Base-by-base conservation (phyloP, 257 asterid genomes). In the Fraxinus excelsior region DNA sequence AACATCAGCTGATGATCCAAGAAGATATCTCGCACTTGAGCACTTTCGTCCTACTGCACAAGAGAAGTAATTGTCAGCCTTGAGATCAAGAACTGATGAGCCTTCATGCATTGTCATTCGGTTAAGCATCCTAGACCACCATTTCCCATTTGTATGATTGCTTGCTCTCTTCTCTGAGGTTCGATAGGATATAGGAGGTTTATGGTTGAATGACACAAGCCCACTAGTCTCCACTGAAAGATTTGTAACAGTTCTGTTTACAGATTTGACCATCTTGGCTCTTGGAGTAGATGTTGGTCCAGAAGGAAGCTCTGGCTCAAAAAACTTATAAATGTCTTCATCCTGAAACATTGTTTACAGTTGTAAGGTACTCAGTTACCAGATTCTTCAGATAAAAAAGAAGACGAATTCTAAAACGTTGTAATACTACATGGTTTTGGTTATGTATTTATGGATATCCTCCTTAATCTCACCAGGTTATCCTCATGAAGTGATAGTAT, bases 221-320 rank as follows among this genome's bases (percentile, higher is more conserved):
- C 80, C 85, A 67, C 82, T 79, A 76, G 73, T 82, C 74, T 88
- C 85, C 0, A 90, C 56, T 13, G 94, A 80, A 68, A 46, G 67
- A 65, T 80, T 88, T 35, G 84, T 67, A 49, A 77, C 71, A 56
- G 73, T 77, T 74, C 85, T 78, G 80, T 84, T 87, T 64, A 76
- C 64, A 25, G 92, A 82, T 80, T 80, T 87, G 58, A 80, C 83
- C 69, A 78, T 67, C 83, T 90, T 94, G 70, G 87, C 82, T 71
- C 97, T 83, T 67, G 92, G 79, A 28, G 82, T 73, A 35, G 86
- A 81, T 65, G 84, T 62, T 16, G 84, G 81, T 23, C 85, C 91
- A 4, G 80, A 71, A 28, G 96, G 96, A 81, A 90, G 94, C 84
- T 94, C 96, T 37, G 97, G 98, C 89, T 94, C 98, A 19, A 94